Evolutionary conservation across 108 stramenopile species (phyloP), one percentile per base, ranked within the genome.

Genomic region (Skeletonema grethae): DNA sequence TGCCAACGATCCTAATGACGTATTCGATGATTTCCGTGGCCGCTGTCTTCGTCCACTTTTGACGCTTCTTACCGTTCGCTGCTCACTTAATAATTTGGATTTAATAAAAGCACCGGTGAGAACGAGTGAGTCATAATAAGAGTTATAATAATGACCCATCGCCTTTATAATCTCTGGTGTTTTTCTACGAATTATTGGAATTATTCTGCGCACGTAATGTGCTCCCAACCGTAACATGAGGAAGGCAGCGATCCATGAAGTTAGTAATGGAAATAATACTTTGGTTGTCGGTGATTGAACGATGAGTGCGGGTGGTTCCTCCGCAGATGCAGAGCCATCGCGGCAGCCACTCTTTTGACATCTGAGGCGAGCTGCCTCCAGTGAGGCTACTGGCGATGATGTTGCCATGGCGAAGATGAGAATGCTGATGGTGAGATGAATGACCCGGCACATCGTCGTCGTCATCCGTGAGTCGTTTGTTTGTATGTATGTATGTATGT

Each of bases 281-380:
- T 53, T 53, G 7, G 20, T 2, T 24, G 18, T 5, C 2, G 50
- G 20, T 43, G 41, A n/a, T 22, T 5, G 2, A n/a, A 53, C 50
- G 22, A 53, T 53, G 6, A 53, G 20, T 50, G 48, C 7, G 7
- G 50, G 50, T 1, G 25, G 25, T 28, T 28, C 25, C 3, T n/a
- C 15, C 5, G 15, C 41, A 3, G 46, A n/a, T 16, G 16, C 1
- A 3, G 43, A 16, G n/a, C 50, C 50, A 7, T 53, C 50, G 22
- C 50, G 50, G n/a, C 50, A 53, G 18, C 50, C 50, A 22, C 20
- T 22, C 22, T 53, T 53, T 53, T 53, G 50, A 24, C 50, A 53
- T 7, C 50, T 20, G n/a, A 48, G 46, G 3, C 50, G 8, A 2
- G 50, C 22, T 53, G 50, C 9, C 22, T 53, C 20, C 7, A 3